Base-by-base conservation (phyloP, 148 eudicot species). In the Vaccinium macrocarpon region DNA sequence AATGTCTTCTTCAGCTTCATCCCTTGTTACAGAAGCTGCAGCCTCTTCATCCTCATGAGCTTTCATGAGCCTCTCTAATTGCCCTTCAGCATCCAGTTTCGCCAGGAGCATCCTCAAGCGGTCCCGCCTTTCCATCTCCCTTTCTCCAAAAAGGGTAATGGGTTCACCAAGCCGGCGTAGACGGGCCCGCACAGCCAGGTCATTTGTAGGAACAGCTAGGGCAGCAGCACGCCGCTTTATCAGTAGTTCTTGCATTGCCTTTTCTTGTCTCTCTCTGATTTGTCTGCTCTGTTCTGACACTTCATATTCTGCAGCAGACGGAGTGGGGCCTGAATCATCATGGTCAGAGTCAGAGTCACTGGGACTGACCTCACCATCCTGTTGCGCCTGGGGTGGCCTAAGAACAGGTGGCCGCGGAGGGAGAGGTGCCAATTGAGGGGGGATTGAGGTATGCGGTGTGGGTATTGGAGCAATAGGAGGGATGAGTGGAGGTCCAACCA, bases 41-140 rank as follows among this genome's bases (percentile, higher is more conserved):
- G 91, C 98, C 84, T 93, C 99, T 84, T 92, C 98, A 52, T 96
- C 99, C 88, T 96, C 99, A 66, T 90, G 93, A 50, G 92, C 97
- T 87, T 91, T 93, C 99, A 96, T 92, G 72, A 96, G 87, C 91
- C 82, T 93, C 57, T 96, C 99, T 90, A 94, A 88, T 81, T 96
- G 94, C 38, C 99, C 99, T 75, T 94, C 98, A n/a, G 89, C 81
- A 85, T 96, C 99, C 75, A 96, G 93, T 89, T 91, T 94, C 6
- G 92, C 99, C 99, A 96, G 93, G 49, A 96, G 93, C 91, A 86
- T 90, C 90, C 98, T 86, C 82, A 96, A 84, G 25, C 97, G 91
- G 52, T 94, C 99, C n/a, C 99, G 84, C 84, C 99, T 91, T 87
- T 96, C 99, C 99, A 96, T 96, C 86, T 96, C 99, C 75, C 93